A percentile compares a stretch with the other conserved stretches of the same genome.
These are phyloP conservation scores for Trichophyton mentagrophytes DNA, from an alignment of 2,329 filamentous ascomycete genomes.

Conservation along the genomic window DNA sequence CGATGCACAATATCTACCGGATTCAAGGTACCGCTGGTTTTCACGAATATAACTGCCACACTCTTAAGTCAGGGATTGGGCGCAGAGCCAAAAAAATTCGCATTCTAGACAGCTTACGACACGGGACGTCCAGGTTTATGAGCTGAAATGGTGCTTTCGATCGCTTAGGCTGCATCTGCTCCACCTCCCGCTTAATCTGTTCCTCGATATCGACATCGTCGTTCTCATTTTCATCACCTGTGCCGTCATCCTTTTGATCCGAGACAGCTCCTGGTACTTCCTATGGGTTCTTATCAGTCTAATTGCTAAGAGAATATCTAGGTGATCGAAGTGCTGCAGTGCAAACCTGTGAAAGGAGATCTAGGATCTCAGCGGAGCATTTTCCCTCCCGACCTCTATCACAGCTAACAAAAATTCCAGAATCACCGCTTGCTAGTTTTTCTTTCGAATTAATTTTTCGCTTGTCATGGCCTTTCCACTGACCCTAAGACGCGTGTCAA, in stretches of 20 bases:
- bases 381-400: conserved; percentile 49
- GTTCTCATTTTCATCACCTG: conserved; percentile 14
- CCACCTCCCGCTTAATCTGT: conserved; percentile 47
- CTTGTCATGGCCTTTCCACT: conserved; percentile 18
- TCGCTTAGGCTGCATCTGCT: conserved; percentile 39
- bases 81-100: background rate
- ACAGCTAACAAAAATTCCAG: conserved; percentile 52
- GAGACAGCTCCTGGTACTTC: conserved; percentile 8
- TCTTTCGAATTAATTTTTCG: conserved; percentile 7
- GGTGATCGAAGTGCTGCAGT: background rate
- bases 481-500: conserved; percentile 9
- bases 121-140: conserved; percentile 42
- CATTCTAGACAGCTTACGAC: conserved; percentile 20
- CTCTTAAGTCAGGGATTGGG: conserved; percentile 18
- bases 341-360: conserved; percentile 44
- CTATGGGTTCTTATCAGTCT: conserved; percentile 5
- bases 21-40: conserved; percentile 43
- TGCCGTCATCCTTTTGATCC: conserved; percentile 12
- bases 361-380: conserved; percentile 44
- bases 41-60: conserved; percentile 44
- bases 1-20: conserved; percentile 47
- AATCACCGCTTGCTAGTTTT: conserved; percentile 38
- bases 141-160: conserved; percentile 38
- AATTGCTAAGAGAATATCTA: background rate
- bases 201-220: conserved; percentile 46